These are phyloP conservation scores for Pugionium dolabratum DNA, from an alignment of 345 rosid species.

Conservation along the genomic window DNA sequence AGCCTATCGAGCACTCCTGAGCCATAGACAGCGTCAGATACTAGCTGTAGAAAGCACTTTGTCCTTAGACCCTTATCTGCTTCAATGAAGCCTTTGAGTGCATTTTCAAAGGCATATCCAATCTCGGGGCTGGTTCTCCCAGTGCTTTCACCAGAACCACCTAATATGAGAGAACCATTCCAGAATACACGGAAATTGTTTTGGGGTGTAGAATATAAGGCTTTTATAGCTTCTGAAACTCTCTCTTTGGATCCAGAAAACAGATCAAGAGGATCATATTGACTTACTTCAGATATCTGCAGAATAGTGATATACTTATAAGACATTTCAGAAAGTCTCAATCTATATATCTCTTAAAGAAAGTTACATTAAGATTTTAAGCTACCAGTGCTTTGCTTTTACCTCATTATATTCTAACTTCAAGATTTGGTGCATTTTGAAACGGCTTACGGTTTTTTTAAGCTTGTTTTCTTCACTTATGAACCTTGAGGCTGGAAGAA, in stretches of 20 bases:
- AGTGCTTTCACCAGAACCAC: conserved; percentile 67
- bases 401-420: conserved; percentile 72
- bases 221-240: conserved; percentile 66
- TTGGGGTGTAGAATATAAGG: conserved; percentile 69
- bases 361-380: not conserved
- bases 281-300: conserved; percentile 72
- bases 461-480: conserved; percentile 56
- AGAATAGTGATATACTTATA: not conserved
- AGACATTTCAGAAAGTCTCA: not conserved
- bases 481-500: conserved; percentile 71
- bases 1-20: conserved; percentile 69
- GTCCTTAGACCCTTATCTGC: conserved; percentile 59
- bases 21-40: conserved; percentile 55
- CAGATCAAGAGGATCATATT: conserved; percentile 85
- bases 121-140: conserved; percentile 46
- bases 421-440: conserved; percentile 77
- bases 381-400: not conserved
- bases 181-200: conserved; percentile 86
- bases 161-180: conserved; percentile 80
- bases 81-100: conserved; percentile 54
- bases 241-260: conserved; percentile 83
- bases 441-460: conserved; percentile 63
- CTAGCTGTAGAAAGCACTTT: conserved; percentile 61
- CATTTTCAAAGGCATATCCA: conserved; percentile 59
- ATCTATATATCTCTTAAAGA: not conserved